Base-by-base conservation (phyloP, 768 basidiomycete genomes). In the Goffeauzyma gilvescens region DNA sequence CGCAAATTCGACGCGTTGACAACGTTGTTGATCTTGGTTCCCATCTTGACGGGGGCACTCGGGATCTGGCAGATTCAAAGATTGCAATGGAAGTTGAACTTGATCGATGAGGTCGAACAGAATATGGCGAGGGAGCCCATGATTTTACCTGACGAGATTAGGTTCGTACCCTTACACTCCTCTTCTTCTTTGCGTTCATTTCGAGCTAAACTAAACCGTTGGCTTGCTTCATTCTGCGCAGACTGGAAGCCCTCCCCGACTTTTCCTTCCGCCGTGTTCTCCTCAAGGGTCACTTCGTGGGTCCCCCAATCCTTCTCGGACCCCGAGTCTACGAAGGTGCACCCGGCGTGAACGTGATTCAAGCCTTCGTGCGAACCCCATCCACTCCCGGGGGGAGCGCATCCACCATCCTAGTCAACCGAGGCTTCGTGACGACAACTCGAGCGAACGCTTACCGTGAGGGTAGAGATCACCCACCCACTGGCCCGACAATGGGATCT, bases 31-130 rank as follows among this genome's bases (percentile, higher is more conserved):
- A 82, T 83, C 24, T 72, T 81, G 52, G 81, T 93, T 42, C 93
- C 93, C 1, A 67, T 95, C 47, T 77, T 93, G 58, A 85, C 86
- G 0, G 85, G 87, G 51, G 79, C 72, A 13, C 68, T 98, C 48
- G 90, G 93, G 74, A 75, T 60, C 15, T 96, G 90, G 90, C 93
- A 98, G 65, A 68, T 98, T 24, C 74, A 83, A 53, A 75, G 93
- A 36, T 72, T 96, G 23, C 74, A 82, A 60, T 98, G 93, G 93
- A 98, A 98, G 65, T 69, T 90, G 33, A 74, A 75, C 40, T 70
- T 98, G 38, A 95, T 96, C 49, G 83, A 93, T 51, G 83, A 95
- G 55, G 70, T 96, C 26, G 81, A 93, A 59, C 77, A 82, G 63
- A 90, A 93, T 65, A 66, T 96, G 26, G 72, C 79, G 49, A 69